A percentile compares a stretch with the other conserved stretches of the same genome.
These are phyloP conservation scores for Mycena capillaripes DNA, from an alignment of 768 basidiomycete species.

Conservation along the genomic window DNA sequence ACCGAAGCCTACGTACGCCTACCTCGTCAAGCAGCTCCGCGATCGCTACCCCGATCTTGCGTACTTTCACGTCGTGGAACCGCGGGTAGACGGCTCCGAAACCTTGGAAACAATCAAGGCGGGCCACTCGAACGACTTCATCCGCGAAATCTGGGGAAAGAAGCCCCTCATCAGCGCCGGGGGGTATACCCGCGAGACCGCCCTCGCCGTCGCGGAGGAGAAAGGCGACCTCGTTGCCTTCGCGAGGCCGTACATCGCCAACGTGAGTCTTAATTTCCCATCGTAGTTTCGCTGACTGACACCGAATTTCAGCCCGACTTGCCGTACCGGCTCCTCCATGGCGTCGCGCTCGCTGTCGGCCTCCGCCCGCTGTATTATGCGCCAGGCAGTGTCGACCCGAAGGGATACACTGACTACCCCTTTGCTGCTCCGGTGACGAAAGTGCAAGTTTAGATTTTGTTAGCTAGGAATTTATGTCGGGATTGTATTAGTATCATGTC, in stretches of 20 bases:
- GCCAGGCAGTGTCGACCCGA: background rate
- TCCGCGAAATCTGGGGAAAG: background rate
- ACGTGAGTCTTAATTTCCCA: background rate
- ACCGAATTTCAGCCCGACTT: no score
- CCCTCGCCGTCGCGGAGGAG: background rate
- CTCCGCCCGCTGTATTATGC: background rate
- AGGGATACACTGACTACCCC: background rate
- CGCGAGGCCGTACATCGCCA: background rate
- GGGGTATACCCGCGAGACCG: background rate
- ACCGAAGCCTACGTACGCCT: background rate
- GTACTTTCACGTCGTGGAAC: background rate
- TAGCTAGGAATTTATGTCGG: no score
- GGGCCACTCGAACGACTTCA: background rate
- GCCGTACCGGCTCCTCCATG: no score
- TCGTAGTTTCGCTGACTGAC: no score
- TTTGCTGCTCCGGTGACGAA: background rate
- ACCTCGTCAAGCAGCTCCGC: background rate
- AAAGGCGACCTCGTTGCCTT: background rate
- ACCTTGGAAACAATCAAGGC: background rate
- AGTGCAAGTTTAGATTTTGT: no score
- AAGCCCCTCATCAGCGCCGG: background rate
- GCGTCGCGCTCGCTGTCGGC: background rate
- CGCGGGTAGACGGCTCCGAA: background rate
- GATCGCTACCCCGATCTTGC: background rate
- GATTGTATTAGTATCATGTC: no score